Evolutionary conservation across 1,284 basidiomycete species (phyloP), one percentile per base, ranked within the genome.

Genomic region (Xerocomus minutiporus): DNA sequence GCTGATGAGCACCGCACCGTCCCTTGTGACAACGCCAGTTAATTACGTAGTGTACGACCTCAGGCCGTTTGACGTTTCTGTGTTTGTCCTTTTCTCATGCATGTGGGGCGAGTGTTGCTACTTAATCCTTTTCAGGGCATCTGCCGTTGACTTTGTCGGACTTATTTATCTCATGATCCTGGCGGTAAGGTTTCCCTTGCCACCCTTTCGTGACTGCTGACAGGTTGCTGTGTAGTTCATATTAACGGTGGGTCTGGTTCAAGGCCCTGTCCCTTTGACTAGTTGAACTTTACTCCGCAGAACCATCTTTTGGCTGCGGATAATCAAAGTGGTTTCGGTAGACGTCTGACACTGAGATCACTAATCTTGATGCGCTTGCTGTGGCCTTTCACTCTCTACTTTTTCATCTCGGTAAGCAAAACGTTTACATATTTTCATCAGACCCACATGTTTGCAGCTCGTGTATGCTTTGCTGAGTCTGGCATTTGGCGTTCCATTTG

Each of bases 121-220:
- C 23, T 34, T 13, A 35, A 49, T 41, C 25, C 8, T 51, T 43
- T 51, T 25, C 58, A 89, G 88, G 5, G 87, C 88, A 1, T 75
- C 80, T 9, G 91, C 89, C 0, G 78, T 84, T 42, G 78, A 82
- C 39, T 87, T 86, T 55, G 88, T 91, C 26, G 90, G 86, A 26
- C 73, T 88, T 6, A 86, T 91, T 55, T 92, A 90, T 71, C 72
- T 87, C 42, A 71, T 83, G 50, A 88, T 91, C 55, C 69, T 84
- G 31, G 72, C 82, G 49, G 72, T 72, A 53, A 47, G 65, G 42
- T 25, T 4, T 44, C 65, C 66, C 68, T 71, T 66, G 63, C 70
- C 17, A 58, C 55, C 8, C 57, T 64, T 29, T 61, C 59, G 8
- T 34, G 69, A 6, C 67, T 45, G 61, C 61, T 59, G 25, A 52